Base-by-base conservation (phyloP, 257 asterid genomes). In the Echium plantagineum region DNA sequence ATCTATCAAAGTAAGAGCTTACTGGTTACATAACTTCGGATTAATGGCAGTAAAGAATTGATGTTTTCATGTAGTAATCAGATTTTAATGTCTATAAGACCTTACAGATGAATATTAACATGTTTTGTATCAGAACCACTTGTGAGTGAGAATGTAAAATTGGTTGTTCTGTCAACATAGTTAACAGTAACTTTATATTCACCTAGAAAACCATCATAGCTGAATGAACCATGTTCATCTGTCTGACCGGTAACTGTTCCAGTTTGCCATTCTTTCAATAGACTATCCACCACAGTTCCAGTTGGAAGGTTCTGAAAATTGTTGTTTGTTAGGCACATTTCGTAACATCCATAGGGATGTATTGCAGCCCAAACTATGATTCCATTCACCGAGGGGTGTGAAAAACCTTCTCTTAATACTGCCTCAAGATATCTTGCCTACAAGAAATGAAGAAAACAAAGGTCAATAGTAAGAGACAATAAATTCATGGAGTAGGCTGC, bases 321-420 rank as follows among this genome's bases (percentile, higher is more conserved):
- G 64, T 65, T 52, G 38, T 85, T 82, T 1, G 84, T 82, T 9
- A 85, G 60, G 61, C 90, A 85, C 85, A 82, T 80, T 54, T 68
- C 70, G 53, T 76, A 80, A 72, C 90, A 80, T 16, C 85, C 85
- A 0, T 56, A 15, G 6, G 81, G 71, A 63, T 75, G 80, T 28
- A 75, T 49, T 20, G 85, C 83, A 5, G 87, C 58, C 90, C 90
- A 82, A n/a, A 82, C 72, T 72, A 82, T 71, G 19, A 82, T 74
- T 18, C 90, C 87, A 21, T 80, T 67, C 0, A 82, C 77, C 6
- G 83, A 56, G 24, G 84, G 87, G 60, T 82, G 90, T 19, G 87
- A 82, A 62, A 76, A 85, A 0, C 71, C 77, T 67, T 82, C 85
- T 61, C 85, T 76, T 57, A 82, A 19, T 10, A 76, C 83, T 32